phyloP scores from a whole-genome alignment of 192 early-diverging fungal species.

The Diversispora eburnea region DNA sequence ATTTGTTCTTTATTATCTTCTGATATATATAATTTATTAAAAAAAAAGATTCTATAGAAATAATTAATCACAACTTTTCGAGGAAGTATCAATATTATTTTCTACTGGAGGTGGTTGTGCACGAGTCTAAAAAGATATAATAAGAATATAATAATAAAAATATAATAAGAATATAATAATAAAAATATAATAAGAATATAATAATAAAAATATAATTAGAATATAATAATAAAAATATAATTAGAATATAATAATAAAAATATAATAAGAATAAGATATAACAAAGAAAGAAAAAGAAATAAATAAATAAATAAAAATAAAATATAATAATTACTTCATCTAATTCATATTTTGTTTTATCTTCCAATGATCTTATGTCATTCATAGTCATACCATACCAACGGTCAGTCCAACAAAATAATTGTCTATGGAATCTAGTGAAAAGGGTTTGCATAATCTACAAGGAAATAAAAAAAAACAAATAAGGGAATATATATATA shows the following conservation, averaged over 20 bases:
- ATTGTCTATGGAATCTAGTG: conserved; percentile 68
- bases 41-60: too few species aligned
- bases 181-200: not conserved
- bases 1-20: too few species aligned
- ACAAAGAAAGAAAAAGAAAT: too few species aligned
- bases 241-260: too few species aligned
- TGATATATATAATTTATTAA: too few species aligned
- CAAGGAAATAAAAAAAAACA: not conserved
- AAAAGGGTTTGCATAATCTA: conserved; percentile 41
- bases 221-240: not conserved
- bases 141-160: too few species aligned
- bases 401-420: conserved; percentile 73
- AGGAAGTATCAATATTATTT: not conserved
- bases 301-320: too few species aligned
- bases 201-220: not conserved
- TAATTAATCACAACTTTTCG: too few species aligned
- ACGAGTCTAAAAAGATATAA: conserved; percentile 5
- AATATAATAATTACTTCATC: conserved; percentile 33
- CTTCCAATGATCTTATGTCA: conserved; percentile 63
- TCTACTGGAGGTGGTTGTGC: not conserved
- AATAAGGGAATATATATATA: not conserved
- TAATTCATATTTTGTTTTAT: conserved; percentile 61
- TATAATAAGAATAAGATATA: too few species aligned
- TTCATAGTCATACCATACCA: conserved; percentile 78
- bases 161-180: not conserved